Conservation (phyloP, 2,329 filamentous ascomycete genomes). For the Ascocoryne sarcoides region DNA sequence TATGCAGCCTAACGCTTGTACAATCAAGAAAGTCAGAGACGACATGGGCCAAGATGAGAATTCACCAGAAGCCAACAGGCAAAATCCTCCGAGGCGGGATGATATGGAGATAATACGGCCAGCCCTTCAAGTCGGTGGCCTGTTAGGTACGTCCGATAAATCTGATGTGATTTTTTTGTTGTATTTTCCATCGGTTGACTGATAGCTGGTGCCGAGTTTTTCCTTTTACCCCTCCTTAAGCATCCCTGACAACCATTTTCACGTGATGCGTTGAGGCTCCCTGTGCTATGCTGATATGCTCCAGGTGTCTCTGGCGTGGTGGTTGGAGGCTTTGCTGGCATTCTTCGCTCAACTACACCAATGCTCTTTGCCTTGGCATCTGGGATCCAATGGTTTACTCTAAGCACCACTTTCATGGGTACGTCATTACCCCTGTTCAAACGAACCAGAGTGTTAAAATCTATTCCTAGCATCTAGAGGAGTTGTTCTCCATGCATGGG, state of each 20-base stretch:
- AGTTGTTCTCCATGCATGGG: slow-evolving; percentile 39
- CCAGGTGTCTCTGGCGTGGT: slow-evolving; percentile 52
- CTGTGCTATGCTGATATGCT: not conserved
- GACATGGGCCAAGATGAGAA: slow-evolving; percentile 14
- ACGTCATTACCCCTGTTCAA: slow-evolving; percentile 24
- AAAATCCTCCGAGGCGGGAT: slow-evolving; percentile 36
- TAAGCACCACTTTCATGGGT: slow-evolving; percentile 73
- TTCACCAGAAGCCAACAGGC: not conserved
- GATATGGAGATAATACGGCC: slow-evolving; percentile 38
- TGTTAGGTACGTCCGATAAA: slow-evolving; percentile 39
- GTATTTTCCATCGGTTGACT: not conserved
- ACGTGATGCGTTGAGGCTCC: slow-evolving; percentile 9
- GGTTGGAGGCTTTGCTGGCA: slow-evolving; percentile 60
- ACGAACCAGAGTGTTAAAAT: slow-evolving; percentile 1
- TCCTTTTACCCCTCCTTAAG: not conserved
- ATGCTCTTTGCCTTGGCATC: slow-evolving; percentile 63
- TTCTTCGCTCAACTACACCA: slow-evolving; percentile 58
- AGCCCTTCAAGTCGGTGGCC: slow-evolving; percentile 50
- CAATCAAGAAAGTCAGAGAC: slow-evolving; percentile 19
- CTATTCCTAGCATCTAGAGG: slow-evolving; percentile 38
- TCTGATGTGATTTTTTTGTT: not conserved
- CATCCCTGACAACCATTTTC: slow-evolving; percentile 1
- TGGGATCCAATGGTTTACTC: slow-evolving; percentile 71
- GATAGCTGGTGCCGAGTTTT: not conserved
- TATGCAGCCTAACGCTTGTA: slow-evolving; percentile 22